Evolutionary conservation across 352 stramenopile genomes (phyloP), one percentile per base, ranked within the genome.

Genomic region (Lagenidium sp.): DNA sequence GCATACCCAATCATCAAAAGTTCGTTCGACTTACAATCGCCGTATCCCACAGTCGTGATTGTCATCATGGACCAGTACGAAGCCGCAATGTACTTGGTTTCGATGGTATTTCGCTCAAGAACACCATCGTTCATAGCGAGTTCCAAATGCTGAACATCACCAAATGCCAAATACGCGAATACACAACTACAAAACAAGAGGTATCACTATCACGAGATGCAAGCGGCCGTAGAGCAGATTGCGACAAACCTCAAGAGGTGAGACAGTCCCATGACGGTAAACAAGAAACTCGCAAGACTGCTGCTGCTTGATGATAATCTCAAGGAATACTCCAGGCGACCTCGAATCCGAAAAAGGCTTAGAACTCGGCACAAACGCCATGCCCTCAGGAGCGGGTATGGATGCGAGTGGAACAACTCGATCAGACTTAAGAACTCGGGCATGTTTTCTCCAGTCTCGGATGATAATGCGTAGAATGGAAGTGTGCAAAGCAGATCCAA

Each of bases 31-130:
- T 45, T 73, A 87, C 75, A 62, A 39, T 89, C 77, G 15, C 77
- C 77, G 41, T 87, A 89, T 44, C 77, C 77, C 21, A 87, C 75
- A 0, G 77, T 87, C 8, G 77, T 81, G 60, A 91, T 82, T 0
- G 79, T 91, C 79, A 87, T 91, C 60, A 91, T 88, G 19, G 79
- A 74, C 79, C 75, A 87, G 59, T 91, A 91, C n/a, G 83, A 85
- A 2, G 79, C 60, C 7, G 79, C 75, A 16, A 91, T 73, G 47
- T 88, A 91, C 44, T 80, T 69, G 20, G 73, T 69, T 12, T 66
- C 53, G 25, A 87, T 53, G 16, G 73, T 60, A 8, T 64, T 36
- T 30, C 85, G 61, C 40, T 84, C 56, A 13, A 88, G 47, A 24
- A 62, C 30, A 2, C 59, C 63, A 3, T 59, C 39, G 2, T 58